Conservation (phyloP, 768 basidiomycete genomes). For the Trametes villosa region DNA sequence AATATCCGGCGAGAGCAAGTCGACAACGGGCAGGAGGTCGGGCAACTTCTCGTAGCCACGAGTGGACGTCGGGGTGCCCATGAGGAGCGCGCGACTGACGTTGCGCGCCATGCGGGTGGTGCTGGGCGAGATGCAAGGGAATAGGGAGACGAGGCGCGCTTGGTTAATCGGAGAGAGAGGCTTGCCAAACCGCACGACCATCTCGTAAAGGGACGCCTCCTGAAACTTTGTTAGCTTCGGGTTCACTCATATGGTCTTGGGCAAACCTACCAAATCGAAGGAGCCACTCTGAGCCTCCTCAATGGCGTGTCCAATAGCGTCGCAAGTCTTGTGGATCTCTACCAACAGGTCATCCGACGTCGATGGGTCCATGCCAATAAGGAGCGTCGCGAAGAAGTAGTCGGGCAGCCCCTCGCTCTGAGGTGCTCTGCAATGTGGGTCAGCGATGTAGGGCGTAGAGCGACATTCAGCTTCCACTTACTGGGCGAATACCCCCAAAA, state of each 20-base stretch:
- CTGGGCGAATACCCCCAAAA: slow-evolving; percentile 51
- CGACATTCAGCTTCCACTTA: slow-evolving; percentile 35
- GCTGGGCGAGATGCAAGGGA: slow-evolving; percentile 54
- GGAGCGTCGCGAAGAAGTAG: slow-evolving; percentile 51
- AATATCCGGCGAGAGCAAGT: slow-evolving; percentile 51
- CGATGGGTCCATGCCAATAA: slow-evolving; percentile 60
- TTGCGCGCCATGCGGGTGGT: slow-evolving; percentile 60
- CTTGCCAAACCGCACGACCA: slow-evolving; percentile 45
- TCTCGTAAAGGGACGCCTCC: slow-evolving; percentile 53
- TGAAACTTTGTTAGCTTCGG: slow-evolving; percentile 28
- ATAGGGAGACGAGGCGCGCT: slow-evolving; percentile 51
- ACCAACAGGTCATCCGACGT: slow-evolving; percentile 48
- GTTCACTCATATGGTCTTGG: background rate
- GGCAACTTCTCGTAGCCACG: slow-evolving; percentile 39
- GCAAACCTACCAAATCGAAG: slow-evolving; percentile 26
- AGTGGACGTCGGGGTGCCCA: background rate
- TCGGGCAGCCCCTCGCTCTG: slow-evolving; percentile 47
- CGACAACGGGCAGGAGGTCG: slow-evolving; percentile 52
- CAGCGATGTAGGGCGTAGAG: slow-evolving; percentile 3
- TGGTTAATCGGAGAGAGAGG: slow-evolving; percentile 53
- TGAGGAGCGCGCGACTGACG: slow-evolving; percentile 56
- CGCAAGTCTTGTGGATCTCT: slow-evolving; percentile 52
- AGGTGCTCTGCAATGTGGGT: slow-evolving; percentile 27
- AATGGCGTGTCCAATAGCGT: slow-evolving; percentile 49
- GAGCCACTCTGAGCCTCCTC: slow-evolving; percentile 31